These are phyloP conservation scores for Zalaria sp. DNA, from an alignment of 2,329 filamentous ascomycete genomes.

Conservation along the genomic window DNA sequence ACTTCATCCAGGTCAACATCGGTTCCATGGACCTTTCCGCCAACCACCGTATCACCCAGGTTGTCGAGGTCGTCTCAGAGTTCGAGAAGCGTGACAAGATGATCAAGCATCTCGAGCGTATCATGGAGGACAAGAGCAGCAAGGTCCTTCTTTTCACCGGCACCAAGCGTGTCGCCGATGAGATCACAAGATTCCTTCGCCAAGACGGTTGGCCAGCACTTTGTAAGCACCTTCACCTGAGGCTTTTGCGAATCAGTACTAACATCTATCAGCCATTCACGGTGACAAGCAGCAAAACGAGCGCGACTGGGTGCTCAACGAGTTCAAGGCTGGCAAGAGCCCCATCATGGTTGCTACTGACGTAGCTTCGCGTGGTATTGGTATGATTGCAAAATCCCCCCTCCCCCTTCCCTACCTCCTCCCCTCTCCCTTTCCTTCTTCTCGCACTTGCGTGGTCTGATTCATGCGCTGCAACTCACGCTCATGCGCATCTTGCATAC, in stretches of 20 bases:
- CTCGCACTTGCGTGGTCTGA: constrained; percentile 48
- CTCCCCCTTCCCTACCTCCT: constrained; percentile 15
- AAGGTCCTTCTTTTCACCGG: constrained; percentile 89
- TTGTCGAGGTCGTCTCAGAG: constrained; percentile 90
- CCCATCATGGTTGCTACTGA: constrained; percentile 99
- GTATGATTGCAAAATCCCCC: constrained; percentile 67
- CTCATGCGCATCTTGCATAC: constrained; percentile 72
- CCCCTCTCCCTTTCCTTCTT: constrained; percentile 8
- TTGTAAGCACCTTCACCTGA: constrained; percentile 45
- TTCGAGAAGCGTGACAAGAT: constrained; percentile 97
- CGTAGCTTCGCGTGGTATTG: constrained; percentile 99
- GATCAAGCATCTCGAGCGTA: constrained; percentile 93
- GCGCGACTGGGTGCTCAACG: constrained; percentile 97
- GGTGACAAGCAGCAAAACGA: constrained; percentile 99
- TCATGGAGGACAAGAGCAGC: constrained; percentile 93
- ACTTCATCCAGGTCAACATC: constrained; percentile 98
- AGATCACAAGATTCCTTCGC: constrained; percentile 92
- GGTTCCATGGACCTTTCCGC: constrained; percentile 90
- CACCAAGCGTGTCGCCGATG: constrained; percentile 84
- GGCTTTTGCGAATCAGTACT: constrained; percentile 13
- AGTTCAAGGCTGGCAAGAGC: constrained; percentile 99
- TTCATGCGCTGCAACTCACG: constrained; percentile 63
- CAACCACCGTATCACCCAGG: constrained; percentile 95
- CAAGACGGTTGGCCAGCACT: constrained; percentile 97
- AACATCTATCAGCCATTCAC: constrained; percentile 62